Conservation (phyloP, 345 rosid species). For the Mallotus nudiflorus region DNA sequence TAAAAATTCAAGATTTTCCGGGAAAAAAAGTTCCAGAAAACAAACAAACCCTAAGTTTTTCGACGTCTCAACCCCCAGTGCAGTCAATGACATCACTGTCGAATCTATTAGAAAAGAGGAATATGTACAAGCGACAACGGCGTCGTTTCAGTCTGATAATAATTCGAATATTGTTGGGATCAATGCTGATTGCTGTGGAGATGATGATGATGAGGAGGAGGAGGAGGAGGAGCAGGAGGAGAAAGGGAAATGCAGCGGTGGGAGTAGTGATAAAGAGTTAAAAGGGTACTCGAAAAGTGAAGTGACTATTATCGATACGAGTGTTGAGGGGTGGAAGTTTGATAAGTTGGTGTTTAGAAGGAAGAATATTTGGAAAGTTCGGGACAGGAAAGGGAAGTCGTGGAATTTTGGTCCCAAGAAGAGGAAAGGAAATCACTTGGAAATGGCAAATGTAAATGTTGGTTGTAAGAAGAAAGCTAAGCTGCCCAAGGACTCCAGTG, state of each 20-base stretch:
- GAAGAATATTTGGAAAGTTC: conserved; percentile 82
- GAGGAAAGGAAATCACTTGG: conserved; percentile 52
- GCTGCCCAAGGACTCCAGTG: conserved; percentile 21
- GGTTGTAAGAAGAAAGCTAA: conserved; percentile 52
- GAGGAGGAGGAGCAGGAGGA: conserved; percentile 36
- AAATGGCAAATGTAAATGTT: conserved; percentile 30
- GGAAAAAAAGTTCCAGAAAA: conserved; percentile 61
- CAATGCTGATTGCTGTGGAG: conserved; percentile 17
- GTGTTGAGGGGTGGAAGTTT: conserved; percentile 74
- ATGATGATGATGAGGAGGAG: conserved; percentile 22
- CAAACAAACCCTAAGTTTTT: conserved; percentile 78
- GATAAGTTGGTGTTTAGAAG: conserved; percentile 77
- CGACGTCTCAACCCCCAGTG: conserved; percentile 26
- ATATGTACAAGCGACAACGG: conserved; percentile 29
- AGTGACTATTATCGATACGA: conserved; percentile 91
- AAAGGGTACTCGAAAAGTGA: conserved; percentile 87
- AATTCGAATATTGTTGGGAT: conserved; percentile 31
- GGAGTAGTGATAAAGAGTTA: conserved; percentile 45
- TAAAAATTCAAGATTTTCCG: conserved; percentile 19
- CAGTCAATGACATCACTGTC: neutral
- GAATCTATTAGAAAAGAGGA: conserved; percentile 27
- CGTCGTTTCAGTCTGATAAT: conserved; percentile 34
- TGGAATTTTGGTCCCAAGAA: conserved; percentile 47
- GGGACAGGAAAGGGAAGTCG: conserved; percentile 75
- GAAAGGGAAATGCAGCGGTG: conserved; percentile 32